phyloP scores from a whole-genome alignment of 192 early-diverging fungal species.

The Linnemannia elongata region DNA sequence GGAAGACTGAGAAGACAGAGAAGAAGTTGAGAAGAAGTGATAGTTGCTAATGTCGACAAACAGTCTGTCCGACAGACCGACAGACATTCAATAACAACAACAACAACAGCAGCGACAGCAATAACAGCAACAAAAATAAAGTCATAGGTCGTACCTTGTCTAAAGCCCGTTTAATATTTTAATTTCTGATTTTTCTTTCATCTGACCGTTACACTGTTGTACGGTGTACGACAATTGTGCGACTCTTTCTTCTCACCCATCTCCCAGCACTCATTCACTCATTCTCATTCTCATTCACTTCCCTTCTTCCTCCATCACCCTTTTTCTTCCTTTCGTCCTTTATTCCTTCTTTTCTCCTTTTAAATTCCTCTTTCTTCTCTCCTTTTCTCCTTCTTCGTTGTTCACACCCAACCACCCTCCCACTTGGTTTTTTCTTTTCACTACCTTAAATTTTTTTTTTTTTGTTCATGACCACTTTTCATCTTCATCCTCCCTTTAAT shows the following conservation, averaged over 20 bases:
- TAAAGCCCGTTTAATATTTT: background rate
- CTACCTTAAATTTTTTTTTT: background rate
- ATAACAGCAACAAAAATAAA: too few relatives aligned
- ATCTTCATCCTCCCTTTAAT: background rate
- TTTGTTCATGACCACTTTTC: conserved; percentile 4
- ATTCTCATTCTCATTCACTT: background rate
- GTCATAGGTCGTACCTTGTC: too few relatives aligned
- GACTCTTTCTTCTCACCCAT: background rate
- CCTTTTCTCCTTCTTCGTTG: conserved; percentile 8
- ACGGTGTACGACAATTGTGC: background rate
- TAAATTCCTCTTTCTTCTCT: background rate
- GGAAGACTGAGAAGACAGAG: background rate
- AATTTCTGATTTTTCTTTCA: background rate
- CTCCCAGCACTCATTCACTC: too few relatives aligned
- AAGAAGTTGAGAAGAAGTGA: background rate
- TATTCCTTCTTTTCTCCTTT: background rate
- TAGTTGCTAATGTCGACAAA: background rate
- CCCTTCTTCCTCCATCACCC: background rate
- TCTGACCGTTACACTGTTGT: background rate
- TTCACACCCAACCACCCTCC: background rate
- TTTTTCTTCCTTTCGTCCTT: background rate
- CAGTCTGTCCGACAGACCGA: background rate
- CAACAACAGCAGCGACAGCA: too few relatives aligned
- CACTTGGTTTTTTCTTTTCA: background rate
- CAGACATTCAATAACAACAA: too few relatives aligned